phyloP scores from a whole-genome alignment of 768 basidiomycete genomes.

The Kwoniella sp. region DNA sequence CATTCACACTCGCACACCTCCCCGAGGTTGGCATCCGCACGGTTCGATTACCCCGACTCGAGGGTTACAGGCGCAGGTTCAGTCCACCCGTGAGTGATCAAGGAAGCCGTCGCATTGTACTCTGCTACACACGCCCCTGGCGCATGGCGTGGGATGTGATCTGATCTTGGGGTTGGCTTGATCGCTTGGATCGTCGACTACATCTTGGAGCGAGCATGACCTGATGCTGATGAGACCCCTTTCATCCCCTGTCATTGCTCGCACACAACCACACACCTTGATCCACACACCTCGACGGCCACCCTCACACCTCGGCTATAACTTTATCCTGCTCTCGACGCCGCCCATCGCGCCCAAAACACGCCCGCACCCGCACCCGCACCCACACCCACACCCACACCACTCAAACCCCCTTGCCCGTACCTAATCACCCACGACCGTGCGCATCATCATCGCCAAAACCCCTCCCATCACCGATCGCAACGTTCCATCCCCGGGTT shows the following conservation, averaged over 20 bases:
- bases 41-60: no score
- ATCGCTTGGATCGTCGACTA: background rate
- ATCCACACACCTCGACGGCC: background rate
- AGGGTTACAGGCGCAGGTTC: conserved; percentile 5
- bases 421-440: no score
- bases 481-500: background rate
- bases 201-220: background rate
- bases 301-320: background rate
- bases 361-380: no score
- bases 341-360: background rate
- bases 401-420: no score
- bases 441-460: no score
- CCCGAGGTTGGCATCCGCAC: no score
- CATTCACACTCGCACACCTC: no score
- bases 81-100: conserved; percentile 12
- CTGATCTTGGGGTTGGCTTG: background rate
- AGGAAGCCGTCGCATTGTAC: background rate
- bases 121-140: background rate
- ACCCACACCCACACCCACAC: no score
- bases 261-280: background rate
- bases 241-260: no score
- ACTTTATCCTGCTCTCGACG: background rate
- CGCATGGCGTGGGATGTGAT: background rate
- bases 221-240: no score
- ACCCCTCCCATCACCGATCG: no score